These are phyloP conservation scores for Ceratocystis lukuohia DNA, from an alignment of 2,329 filamentous ascomycete species.

Conservation along the genomic window DNA sequence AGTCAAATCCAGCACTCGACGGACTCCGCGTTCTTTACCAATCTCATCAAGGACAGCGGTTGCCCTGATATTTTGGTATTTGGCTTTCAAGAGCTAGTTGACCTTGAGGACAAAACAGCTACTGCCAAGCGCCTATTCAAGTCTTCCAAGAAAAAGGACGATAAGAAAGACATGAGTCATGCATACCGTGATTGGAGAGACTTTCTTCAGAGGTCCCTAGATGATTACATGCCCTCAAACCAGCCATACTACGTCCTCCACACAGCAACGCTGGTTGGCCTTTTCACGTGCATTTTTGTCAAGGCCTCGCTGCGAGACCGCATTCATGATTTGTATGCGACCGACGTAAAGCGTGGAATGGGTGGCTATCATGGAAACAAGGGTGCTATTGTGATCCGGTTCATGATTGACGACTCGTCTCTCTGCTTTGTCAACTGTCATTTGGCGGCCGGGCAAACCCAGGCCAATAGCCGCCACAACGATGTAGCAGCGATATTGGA, in stretches of 20 bases:
- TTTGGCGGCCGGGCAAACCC: conserved; percentile 81
- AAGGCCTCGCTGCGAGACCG: conserved; percentile 63
- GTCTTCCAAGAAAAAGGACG: conserved; percentile 72
- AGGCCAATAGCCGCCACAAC: conserved; percentile 81
- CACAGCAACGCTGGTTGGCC: conserved; percentile 72
- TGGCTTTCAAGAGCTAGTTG: conserved; percentile 96
- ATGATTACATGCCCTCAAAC: conserved; percentile 66
- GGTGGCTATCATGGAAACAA: conserved; percentile 94
- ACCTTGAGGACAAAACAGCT: conserved; percentile 91
- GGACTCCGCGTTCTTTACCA: conserved; percentile 66
- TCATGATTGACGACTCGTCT: conserved; percentile 84
- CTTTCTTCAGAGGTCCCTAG: conserved; percentile 66
- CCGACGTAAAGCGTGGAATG: conserved; percentile 92
- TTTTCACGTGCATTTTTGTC: conserved; percentile 94
- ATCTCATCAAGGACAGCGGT: conserved; percentile 61
- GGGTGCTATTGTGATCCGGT: conserved; percentile 82
- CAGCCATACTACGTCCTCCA: conserved; percentile 77
- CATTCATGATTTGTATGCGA: conserved; percentile 62
- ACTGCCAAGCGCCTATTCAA: conserved; percentile 62
- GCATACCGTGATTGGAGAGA: conserved; percentile 96
- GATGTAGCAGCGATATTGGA: conserved; percentile 87
- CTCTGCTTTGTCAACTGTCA: conserved; percentile 97
- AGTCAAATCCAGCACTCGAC: conserved; percentile 59
- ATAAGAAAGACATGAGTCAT: conserved; percentile 84
- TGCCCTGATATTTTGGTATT: conserved; percentile 86